These are phyloP conservation scores for Ilex aquifolium DNA, from an alignment of 257 asterid genomes.

Conservation along the genomic window DNA sequence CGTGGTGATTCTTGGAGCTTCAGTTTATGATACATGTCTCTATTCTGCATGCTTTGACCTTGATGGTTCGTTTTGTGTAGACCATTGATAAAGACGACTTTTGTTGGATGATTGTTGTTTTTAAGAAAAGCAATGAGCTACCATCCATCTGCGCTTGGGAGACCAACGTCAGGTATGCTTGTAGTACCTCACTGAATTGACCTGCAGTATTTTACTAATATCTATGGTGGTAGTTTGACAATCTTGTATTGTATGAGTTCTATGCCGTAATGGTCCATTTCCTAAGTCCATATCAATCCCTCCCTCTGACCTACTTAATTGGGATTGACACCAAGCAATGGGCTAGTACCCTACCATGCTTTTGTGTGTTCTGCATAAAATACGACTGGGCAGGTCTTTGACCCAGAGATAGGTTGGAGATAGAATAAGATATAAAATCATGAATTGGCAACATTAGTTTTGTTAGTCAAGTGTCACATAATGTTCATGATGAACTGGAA, in stretches of 20 bases:
- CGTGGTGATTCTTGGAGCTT: neutral
- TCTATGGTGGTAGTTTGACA: neutral
- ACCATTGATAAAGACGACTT: constrained; percentile 13
- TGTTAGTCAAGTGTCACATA: no score
- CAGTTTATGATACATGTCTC: neutral
- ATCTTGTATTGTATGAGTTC: neutral
- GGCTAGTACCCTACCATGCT: no score
- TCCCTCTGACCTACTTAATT: no score
- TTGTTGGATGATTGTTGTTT: constrained; percentile 37
- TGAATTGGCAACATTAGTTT: no score
- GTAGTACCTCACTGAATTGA: neutral
- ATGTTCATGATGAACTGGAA: no score
- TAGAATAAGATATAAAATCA: no score
- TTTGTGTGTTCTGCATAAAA: no score
- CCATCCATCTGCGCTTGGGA: constrained; percentile 37
- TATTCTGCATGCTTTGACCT: neutral
- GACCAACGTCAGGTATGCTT: constrained; percentile 53
- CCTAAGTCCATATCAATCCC: no score
- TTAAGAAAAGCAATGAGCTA: constrained; percentile 47
- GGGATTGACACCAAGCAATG: no score
- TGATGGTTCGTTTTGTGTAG: neutral
- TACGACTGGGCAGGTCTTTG: no score
- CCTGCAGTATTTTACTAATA: neutral
- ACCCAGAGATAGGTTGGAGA: no score
- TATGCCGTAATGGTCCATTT: neutral